Evolutionary conservation across 2,329 filamentous ascomycete species (phyloP).

Genomic region (Ampelomyces quisqualis): DNA sequence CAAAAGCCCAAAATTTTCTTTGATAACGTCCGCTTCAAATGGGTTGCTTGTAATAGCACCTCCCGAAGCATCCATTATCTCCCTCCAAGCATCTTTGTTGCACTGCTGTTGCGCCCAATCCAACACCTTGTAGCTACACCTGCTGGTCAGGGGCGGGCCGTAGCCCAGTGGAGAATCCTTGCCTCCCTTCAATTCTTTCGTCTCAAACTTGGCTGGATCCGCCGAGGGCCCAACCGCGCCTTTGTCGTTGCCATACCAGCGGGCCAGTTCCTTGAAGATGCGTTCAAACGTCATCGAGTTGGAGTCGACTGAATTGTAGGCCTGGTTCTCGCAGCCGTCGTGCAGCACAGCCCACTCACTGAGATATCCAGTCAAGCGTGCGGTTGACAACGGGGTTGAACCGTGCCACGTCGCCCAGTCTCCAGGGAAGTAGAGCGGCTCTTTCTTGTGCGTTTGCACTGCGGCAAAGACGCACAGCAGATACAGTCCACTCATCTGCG

Average conservation of each 20-base stretch:
- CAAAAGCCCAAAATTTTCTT: slow-evolving; percentile 3
- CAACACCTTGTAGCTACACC: slow-evolving; percentile 6
- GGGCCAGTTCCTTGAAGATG: slow-evolving; percentile 13
- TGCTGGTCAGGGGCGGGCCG: slow-evolving; percentile 6
- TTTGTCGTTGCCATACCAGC: slow-evolving; percentile 10
- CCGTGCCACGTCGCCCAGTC: slow-evolving; percentile 11
- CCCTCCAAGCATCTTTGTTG: slow-evolving; percentile 5
- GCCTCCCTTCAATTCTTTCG: background rate
- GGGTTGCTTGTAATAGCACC: slow-evolving; percentile 3
- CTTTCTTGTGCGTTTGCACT: slow-evolving; percentile 10
- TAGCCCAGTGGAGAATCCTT: slow-evolving; percentile 9
- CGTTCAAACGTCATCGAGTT: slow-evolving; percentile 10
- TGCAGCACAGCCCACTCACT: slow-evolving; percentile 16
- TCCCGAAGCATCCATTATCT: slow-evolving; percentile 7
- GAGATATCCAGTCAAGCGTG: slow-evolving; percentile 13
- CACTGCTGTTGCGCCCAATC: slow-evolving; percentile 7
- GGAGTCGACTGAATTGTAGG: slow-evolving; percentile 7
- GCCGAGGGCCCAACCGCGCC: background rate
- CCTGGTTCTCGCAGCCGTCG: slow-evolving; percentile 10
- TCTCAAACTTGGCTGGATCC: slow-evolving; percentile 2
- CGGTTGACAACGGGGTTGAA: slow-evolving; percentile 7
- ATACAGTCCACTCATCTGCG: slow-evolving; percentile 5
- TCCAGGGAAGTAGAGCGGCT: slow-evolving; percentile 7
- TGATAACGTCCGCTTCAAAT: slow-evolving; percentile 2
- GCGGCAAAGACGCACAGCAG: slow-evolving; percentile 12